Percentiles rank a stretch among this genome's conserved stretches.
Evolutionary conservation across 495 filamentous ascomycete genomes (phyloP).

Genomic region (Beverwykella pulmonaria): DNA sequence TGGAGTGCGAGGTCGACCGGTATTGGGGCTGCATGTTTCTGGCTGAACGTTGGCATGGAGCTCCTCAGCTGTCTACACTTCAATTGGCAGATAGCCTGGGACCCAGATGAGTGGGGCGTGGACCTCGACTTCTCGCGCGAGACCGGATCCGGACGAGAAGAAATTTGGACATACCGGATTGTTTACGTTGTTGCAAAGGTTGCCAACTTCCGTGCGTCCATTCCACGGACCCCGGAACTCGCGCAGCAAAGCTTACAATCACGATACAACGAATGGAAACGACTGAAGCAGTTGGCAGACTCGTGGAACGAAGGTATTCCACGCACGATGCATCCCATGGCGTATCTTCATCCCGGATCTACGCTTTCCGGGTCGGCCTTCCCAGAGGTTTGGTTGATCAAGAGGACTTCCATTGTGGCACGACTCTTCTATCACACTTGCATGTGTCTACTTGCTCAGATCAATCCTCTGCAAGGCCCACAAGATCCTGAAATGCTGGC

Average conservation of each 20-base stretch:
- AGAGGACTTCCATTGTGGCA: slow-evolving; percentile 76
- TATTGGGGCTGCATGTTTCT: slow-evolving; percentile 89
- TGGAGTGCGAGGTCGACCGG: slow-evolving; percentile 83
- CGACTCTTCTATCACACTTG: slow-evolving; percentile 91
- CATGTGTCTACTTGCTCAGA: slow-evolving; percentile 77
- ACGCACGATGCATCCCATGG: slow-evolving; percentile 84
- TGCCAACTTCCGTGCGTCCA: slow-evolving; percentile 74
- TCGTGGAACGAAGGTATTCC: slow-evolving; percentile 78
- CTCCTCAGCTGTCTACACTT: slow-evolving; percentile 82
- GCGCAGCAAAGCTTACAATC: slow-evolving; percentile 65
- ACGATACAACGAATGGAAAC: slow-evolving; percentile 74
- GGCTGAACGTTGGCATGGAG: slow-evolving; percentile 91
- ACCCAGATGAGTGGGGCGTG: slow-evolving; percentile 88
- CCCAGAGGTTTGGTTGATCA: slow-evolving; percentile 87
- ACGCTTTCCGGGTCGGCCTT: slow-evolving; percentile 73
- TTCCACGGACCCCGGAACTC: slow-evolving; percentile 58
- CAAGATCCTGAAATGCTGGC: slow-evolving; percentile 68
- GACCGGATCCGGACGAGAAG: slow-evolving; percentile 63
- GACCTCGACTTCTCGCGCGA: slow-evolving; percentile 72
- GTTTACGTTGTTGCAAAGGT: slow-evolving; percentile 90
- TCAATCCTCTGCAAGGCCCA: slow-evolving; percentile 63
- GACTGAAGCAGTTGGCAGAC: slow-evolving; percentile 73
- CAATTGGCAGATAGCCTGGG: slow-evolving; percentile 87
- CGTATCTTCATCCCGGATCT: slow-evolving; percentile 69
- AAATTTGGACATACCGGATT: slow-evolving; percentile 89